phyloP scores from a whole-genome alignment of 805 yeast genomes.

The Aciculoconidium aculeatum region DNA sequence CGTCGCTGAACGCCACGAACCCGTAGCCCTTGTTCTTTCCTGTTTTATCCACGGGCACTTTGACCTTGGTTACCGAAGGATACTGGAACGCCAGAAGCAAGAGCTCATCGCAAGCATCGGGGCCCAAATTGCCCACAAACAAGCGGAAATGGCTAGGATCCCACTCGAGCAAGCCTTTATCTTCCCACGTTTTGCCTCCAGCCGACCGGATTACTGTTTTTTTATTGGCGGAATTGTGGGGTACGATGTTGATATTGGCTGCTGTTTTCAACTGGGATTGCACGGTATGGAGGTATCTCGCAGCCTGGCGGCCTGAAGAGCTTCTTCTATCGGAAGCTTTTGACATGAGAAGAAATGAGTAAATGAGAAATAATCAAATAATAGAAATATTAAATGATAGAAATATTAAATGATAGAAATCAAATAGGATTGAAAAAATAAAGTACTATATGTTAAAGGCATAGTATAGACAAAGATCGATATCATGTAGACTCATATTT shows the following conservation, averaged over 20 bases:
- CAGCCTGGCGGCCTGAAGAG: conserved; percentile 48
- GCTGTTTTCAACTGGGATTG: conserved; percentile 7
- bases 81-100: conserved; percentile 54
- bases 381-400: no score
- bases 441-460: no score
- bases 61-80: conserved; percentile 49
- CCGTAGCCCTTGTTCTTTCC: conserved; percentile 63
- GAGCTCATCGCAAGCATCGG: conserved; percentile 56
- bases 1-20: conserved; percentile 59
- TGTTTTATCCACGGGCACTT: conserved; percentile 51
- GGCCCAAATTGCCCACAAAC: conserved; percentile 67
- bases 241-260: conserved; percentile 1
- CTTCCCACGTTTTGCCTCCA: conserved; percentile 47
- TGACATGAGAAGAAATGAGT: conserved; percentile 1
- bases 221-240: neutral
- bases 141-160: conserved; percentile 64
- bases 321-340: conserved; percentile 50
- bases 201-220: conserved; percentile 37
- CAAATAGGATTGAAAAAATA: no score
- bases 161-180: conserved; percentile 50
- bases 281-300: conserved; percentile 32
- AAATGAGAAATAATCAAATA: no score
- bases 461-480: no score
- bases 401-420: no score
- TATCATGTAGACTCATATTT: no score